phyloP scores from a whole-genome alignment of 2,329 filamentous ascomycete genomes.

The Alternaria panax region DNA sequence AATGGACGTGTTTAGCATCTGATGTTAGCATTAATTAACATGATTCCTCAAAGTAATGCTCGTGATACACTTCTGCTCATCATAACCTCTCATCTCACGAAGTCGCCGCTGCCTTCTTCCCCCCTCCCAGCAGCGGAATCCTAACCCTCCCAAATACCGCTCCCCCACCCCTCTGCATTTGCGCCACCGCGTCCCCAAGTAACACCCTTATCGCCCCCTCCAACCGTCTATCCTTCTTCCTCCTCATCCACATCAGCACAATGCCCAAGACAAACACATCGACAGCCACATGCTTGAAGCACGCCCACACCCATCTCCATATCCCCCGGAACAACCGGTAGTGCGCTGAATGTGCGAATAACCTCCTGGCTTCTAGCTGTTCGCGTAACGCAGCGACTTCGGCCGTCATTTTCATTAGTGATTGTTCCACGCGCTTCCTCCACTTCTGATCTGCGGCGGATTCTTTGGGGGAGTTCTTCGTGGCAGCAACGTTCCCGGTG shows the following conservation, averaged over 20 bases:
- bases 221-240: slow-evolving; percentile 72
- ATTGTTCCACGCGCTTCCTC: slow-evolving; percentile 82
- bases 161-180: slow-evolving; percentile 45
- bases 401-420: slow-evolving; percentile 86
- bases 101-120: slow-evolving; percentile 8
- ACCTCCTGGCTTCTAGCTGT: slow-evolving; percentile 79
- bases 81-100: neutral
- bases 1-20: no score
- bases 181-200: slow-evolving; percentile 58
- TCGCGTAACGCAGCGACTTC: slow-evolving; percentile 92
- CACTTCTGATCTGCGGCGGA: slow-evolving; percentile 64
- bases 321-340: slow-evolving; percentile 64
- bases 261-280: slow-evolving; percentile 73
- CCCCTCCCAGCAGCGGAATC: slow-evolving; percentile 29
- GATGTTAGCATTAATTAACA: neutral
- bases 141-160: slow-evolving; percentile 34
- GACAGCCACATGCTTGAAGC: slow-evolving; percentile 75
- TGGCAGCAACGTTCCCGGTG: neutral
- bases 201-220: slow-evolving; percentile 76
- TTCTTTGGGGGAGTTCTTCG: slow-evolving; percentile 12
- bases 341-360: slow-evolving; percentile 70
- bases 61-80: neutral
- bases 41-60: neutral
- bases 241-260: slow-evolving; percentile 75
- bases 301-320: slow-evolving; percentile 70